Conservation (phyloP, 164 flowering plant species). For the Euptelea pleiosperma region DNA sequence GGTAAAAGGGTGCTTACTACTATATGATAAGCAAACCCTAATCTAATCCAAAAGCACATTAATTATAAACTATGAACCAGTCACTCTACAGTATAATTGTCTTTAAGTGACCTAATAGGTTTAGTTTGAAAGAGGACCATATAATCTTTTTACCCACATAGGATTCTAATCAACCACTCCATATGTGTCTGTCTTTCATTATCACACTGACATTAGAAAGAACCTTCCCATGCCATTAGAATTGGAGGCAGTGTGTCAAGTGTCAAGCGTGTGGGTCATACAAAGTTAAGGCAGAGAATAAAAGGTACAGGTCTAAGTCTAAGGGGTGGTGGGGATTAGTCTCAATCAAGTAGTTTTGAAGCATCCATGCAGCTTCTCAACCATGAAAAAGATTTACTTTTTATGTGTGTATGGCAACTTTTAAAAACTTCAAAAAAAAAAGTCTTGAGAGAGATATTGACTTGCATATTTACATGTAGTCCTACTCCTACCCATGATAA, state of each 20-base stretch:
- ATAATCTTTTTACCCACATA: slow-evolving; percentile 34
- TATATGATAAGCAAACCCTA: too few species aligned
- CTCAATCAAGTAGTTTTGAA: slow-evolving; percentile 22
- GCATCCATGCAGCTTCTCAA: slow-evolving; percentile 30
- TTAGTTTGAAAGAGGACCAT: slow-evolving; percentile 6
- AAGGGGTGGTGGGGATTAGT: slow-evolving; percentile 8
- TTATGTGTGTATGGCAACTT: slow-evolving; percentile 18
- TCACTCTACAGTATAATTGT: too few species aligned
- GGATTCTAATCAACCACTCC: slow-evolving; percentile 34
- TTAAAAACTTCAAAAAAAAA: slow-evolving; percentile 6
- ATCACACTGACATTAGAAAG: slow-evolving; percentile 23
- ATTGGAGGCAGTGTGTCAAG: too few species aligned
- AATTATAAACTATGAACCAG: slow-evolving; percentile 8
- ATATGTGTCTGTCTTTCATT: slow-evolving; percentile 18
- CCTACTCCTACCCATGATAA: not conserved
- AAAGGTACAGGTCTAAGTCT: too few species aligned
- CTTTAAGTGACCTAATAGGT: slow-evolving; percentile 1
- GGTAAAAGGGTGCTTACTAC: too few species aligned
- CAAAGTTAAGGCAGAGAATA: slow-evolving; percentile 11
- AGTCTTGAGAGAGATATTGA: slow-evolving; percentile 6
- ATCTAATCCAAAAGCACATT: not conserved
- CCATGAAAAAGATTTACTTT: slow-evolving; percentile 29
- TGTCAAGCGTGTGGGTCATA: slow-evolving; percentile 22
- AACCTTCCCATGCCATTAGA: slow-evolving; percentile 13
- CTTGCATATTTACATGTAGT: not conserved